Base-by-base conservation (phyloP, 441 rosid genomes). In the Pelargonium cotyledonis region DNA sequence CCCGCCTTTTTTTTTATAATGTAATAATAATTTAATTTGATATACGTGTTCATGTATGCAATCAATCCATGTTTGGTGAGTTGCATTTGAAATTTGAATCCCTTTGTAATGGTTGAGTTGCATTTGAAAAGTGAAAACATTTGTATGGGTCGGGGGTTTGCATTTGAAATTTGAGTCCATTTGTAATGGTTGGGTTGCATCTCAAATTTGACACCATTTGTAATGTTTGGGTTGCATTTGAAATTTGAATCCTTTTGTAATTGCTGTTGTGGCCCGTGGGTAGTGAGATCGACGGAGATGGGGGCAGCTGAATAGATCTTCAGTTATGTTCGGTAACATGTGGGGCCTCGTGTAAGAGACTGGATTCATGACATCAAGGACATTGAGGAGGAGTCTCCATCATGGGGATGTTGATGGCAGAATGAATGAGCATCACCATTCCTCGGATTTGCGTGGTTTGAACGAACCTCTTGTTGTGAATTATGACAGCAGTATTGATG, bases 321-420 rank as follows among this genome's bases (percentile, higher is more conserved):
- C 60, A 53, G 16, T 53, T 53, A 53, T 53, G 38, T 3, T 31
- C 4, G 38, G 38, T 51, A 51, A 53, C 15, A 14, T 51, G 58
- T 51, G n/a, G 58, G 21, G 21, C 21, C 6, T 14, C 19, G 38
- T 18, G 10, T 58, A 58, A 4, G 63, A 58, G 10, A 19, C 63
- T 58, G 10, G 31, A 58, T 58, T 58, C 23, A 58, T 58, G 63
- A 58, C 63, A 58, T 58, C 63, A 19, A 58, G 63, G 63, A 19
- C 31, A 38, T 38, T 38, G 41, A 38, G 41, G 41, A 38, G 41
- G 41, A 38, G 41, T 14, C 63, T 58, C 63, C 19, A 8, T 3
- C 31, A 10, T 18, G 63, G 63, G 26, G 63, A 58, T 8, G 23
- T 55, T 18, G 61, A 16, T 55, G 61, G 26, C 12, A 55, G 61